These are phyloP conservation scores for Hygrophoropsis aurantiaca DNA, from an alignment of 768 basidiomycete genomes.

Conservation along the genomic window DNA sequence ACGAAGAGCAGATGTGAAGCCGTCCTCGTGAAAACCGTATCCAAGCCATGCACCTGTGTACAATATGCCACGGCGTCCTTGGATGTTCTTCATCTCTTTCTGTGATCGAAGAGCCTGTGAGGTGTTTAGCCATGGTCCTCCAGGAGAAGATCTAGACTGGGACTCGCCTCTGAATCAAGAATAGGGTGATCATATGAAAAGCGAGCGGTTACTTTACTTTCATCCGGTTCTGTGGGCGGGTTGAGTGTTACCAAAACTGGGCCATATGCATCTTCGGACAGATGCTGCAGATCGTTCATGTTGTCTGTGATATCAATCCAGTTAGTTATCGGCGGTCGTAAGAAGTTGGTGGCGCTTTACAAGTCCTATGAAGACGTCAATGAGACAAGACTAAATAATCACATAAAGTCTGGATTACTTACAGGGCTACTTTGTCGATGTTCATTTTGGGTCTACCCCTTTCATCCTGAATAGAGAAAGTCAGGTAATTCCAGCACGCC, in stretches of 20 bases:
- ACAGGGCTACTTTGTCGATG: conserved; percentile 63
- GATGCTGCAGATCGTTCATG: conserved; percentile 77
- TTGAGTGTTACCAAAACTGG: conserved; percentile 73
- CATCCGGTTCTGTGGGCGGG: conserved; percentile 54
- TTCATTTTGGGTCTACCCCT: conserved; percentile 43
- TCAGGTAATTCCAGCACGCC: conserved; percentile 83
- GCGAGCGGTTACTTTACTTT: conserved; percentile 44
- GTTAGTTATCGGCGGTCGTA: neutral
- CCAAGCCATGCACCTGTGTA: conserved; percentile 72
- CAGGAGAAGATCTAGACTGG: neutral
- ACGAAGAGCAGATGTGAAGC: conserved; percentile 51
- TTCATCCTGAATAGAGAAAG: conserved; percentile 39
- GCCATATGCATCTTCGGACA: conserved; percentile 53
- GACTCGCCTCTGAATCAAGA: conserved; percentile 48
- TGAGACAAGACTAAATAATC: neutral
- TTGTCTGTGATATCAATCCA: conserved; percentile 42
- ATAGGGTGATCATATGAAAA: conserved; percentile 73
- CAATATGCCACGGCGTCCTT: conserved; percentile 59
- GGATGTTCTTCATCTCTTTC: conserved; percentile 51
- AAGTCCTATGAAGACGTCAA: conserved; percentile 36
- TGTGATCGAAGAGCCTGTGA: conserved; percentile 56
- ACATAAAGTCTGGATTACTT: conserved; percentile 21
- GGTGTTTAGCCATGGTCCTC: neutral
- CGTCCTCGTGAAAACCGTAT: conserved; percentile 85
- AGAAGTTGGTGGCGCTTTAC: conserved; percentile 25